Evolutionary conservation across 257 asterid species (phyloP).

Genomic region (Mentha longifolia): DNA sequence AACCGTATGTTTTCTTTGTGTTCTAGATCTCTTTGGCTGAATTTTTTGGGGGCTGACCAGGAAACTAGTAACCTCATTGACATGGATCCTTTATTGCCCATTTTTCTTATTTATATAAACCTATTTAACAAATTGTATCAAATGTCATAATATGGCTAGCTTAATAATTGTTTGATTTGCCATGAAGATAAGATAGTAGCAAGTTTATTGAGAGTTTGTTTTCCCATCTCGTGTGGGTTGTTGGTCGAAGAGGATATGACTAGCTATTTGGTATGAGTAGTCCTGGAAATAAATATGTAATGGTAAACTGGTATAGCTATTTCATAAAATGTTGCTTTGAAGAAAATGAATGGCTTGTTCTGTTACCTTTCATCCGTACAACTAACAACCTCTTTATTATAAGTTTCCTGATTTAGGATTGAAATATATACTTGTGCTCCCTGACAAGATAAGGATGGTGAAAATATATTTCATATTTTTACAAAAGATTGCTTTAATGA

Average conservation of each 20-base stretch:
- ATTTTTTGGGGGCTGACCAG: not conserved
- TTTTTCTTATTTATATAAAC: too few species aligned
- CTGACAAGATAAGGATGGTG: not conserved
- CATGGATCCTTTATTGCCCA: not conserved
- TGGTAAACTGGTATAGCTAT: too few species aligned
- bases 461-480: too few species aligned
- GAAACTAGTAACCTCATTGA: not conserved
- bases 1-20: not conserved
- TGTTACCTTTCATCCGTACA: too few species aligned
- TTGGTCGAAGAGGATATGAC: not conserved
- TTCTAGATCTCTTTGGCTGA: not conserved
- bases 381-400: too few species aligned
- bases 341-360: too few species aligned
- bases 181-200: not conserved
- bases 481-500: not conserved
- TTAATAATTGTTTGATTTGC: not conserved
- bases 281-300: too few species aligned
- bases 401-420: too few species aligned
- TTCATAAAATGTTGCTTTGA: too few species aligned
- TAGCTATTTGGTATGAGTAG: not conserved
- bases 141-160: too few species aligned
- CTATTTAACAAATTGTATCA: too few species aligned
- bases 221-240: not conserved
- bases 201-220: not conserved
- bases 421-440: not conserved